Percentiles rank a stretch among this genome's conserved stretches.
Conservation (phyloP, 75 land plant species). For the Ceratopteris richardii region DNA sequence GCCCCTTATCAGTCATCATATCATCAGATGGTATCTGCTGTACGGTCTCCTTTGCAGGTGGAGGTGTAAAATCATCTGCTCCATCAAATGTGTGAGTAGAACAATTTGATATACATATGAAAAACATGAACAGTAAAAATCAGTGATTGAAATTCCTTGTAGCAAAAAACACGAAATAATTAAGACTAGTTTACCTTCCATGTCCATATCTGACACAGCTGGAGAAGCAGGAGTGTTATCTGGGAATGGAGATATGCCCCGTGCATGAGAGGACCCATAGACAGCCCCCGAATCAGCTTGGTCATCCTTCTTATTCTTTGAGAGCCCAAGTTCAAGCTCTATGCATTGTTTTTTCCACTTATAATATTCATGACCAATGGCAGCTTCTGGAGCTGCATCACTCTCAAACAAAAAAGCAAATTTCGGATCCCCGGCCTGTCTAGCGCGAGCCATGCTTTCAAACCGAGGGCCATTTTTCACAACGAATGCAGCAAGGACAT, state of each 20-base stretch:
- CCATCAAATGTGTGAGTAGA: too few species aligned
- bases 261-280: not conserved
- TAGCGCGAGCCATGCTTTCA: slow-evolving; percentile 28
- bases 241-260: not conserved
- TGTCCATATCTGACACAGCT: slow-evolving; percentile 26
- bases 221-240: slow-evolving; percentile 5
- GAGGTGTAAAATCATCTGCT: slow-evolving; percentile 17
- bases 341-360: slow-evolving; percentile 32
- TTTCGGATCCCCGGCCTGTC: slow-evolving; percentile 26
- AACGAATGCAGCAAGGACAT: slow-evolving; percentile 31
- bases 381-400: slow-evolving; percentile 22
- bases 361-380: slow-evolving; percentile 25
- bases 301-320: too few species aligned
- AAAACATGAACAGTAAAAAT: too few species aligned
- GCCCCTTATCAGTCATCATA: not conserved
- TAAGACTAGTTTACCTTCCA: slow-evolving; percentile 24
- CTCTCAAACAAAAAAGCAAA: slow-evolving; percentile 39
- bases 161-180: too few species aligned
- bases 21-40: not conserved
- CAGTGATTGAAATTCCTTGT: too few species aligned
- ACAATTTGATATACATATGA: too few species aligned
- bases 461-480: slow-evolving; percentile 25
- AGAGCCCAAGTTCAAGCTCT: not conserved
- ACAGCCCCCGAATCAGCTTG: not conserved
- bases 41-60: slow-evolving; percentile 7